Base-by-base conservation (phyloP, 345 rosid genomes). In the Salix viminalis region DNA sequence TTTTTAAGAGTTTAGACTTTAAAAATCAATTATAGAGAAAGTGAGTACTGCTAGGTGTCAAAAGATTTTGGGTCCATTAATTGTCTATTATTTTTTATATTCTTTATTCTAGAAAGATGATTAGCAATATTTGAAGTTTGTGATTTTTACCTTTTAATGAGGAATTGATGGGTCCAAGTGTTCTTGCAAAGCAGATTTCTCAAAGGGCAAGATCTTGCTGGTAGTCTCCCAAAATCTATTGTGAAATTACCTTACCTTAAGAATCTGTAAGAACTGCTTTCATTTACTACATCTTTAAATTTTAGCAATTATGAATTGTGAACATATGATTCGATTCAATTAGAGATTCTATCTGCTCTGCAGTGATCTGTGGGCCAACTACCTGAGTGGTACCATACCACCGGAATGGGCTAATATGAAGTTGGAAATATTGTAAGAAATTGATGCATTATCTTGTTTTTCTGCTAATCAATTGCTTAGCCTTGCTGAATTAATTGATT, bases 371-470 rank as follows among this genome's bases (percentile, higher is more conserved):
- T 39, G 39, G 60, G 67, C 67, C 6, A 76, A 76, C 72, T 76
- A 69, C 32, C 79, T 76, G 7, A 69, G 72, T 58, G 79, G 79
- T 13, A 28, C 28, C 41, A 69, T 76, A 54, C 79, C 79, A 69
- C 15, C 3, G 4, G 73, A 76, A 76, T 76, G 79, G 79, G 73
- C 67, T 69, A 19, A 42, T 69, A 41, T 58, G 0, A 76, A 76
- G 14, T 26, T 76, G 60, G 79, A 76, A 41, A 1, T 23, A 41
- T 21, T 76, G 79, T 76, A 69, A 69, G 79, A 26, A 76, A 58
- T 58, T 48, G 4, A 8, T 54, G 41, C 24, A 3, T 46, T 70
- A 24, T 44, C 32, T 11, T 2, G n/a, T 67, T 23, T 26, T 41
- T 23, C 26, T 36, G 18, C 72, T 15, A 75, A 23, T 16, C 11